Base-by-base conservation (phyloP, 306 rosid genomes). In the Sechiopsis laciniata region DNA sequence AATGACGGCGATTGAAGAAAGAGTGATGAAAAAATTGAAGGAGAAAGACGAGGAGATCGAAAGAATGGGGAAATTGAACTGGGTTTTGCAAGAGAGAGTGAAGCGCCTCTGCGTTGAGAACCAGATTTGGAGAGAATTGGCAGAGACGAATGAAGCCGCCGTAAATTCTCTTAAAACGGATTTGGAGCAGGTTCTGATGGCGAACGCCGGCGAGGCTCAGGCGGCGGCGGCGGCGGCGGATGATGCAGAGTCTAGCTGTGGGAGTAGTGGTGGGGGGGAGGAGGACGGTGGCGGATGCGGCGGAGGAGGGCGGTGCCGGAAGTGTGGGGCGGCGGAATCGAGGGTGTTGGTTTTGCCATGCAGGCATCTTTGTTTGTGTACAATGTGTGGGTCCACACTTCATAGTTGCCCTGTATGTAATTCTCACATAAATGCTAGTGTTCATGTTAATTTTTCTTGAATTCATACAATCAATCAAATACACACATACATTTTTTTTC, bases 11-110 rank as follows among this genome's bases (percentile, higher is more conserved):
- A 78, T 94, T 3, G 85, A 89, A 58, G 94, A 86, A 0, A 64
- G 83, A 74, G 75, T 90, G 62, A 73, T 37, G 32, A 87, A 84
- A 82, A 94, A 83, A 22, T 5, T 93, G 55, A 87, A 71, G 52
- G 96, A 88, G 60, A 93, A 90, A 37, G 98, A 94, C n/a, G 97
- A 89, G 2, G 95, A 94, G 57, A 89, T 94, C 21, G 87, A 78
- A 60, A 84, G 85, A 55, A 84, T 90, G 72, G 84, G 84, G 11
- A 94, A 89, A 48, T 26, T 89, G 32, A 94, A 89, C 45, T 89
- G 90, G 92, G 80, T 68, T 0, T 90, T 94, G 9, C 89, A 87
- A 70, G 97, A 94, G 29, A 84, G 84, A 22, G 91, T 89, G 13
- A 85, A 78, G 32, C 77, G 55, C 19, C 61, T 94, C 4, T 86